Evolutionary conservation across 306 rosid species (phyloP), one percentile per base, ranked within the genome.

Genomic region (Abrus precatorius): DNA sequence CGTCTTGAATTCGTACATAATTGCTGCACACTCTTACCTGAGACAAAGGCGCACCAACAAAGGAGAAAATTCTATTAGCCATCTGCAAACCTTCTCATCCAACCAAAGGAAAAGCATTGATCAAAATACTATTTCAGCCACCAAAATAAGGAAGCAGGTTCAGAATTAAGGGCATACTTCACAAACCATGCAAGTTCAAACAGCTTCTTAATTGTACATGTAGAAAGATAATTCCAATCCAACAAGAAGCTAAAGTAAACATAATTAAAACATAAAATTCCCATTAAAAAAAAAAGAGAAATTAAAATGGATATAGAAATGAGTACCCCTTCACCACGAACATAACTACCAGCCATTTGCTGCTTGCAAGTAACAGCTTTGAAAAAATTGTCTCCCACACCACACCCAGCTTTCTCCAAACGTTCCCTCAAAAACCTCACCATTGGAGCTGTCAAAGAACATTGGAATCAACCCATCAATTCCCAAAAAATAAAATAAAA

Each of bases 11-110:
- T 78, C 11, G 79, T 83, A 91, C 45, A 82, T 83, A 77, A 78
- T 91, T 93, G 60, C 89, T 69, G 72, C 97, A 94, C 41, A 92
- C 90, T 74, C 54, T 50, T 66, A 92, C 55, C 97, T 92, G 72
- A 9, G 10, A 77, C 57, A 38, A 79, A 38, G 41, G 6, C 73
- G 82, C 68, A 72, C 67, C 44, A 63, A n/a, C 2, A 63, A 70
- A 3, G 43, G 55, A 49, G 28, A 80, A 78, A 32, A 44, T 28
- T 27, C 69, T 30, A 72, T 65, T 64, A 74, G 57, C 13, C 9
- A 7, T 54, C 20, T 68, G 75, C 10, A 52, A 74, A 67, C 49
- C 54, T 71, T 45, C 6, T 36, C 66, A 33, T 47, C 28, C 73
- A 69, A 45, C 41, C 47, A 74, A 36, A 29, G 27, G 34, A 33